phyloP scores from a whole-genome alignment of 2,329 filamentous ascomycete species.

The Penicillium sp. region DNA sequence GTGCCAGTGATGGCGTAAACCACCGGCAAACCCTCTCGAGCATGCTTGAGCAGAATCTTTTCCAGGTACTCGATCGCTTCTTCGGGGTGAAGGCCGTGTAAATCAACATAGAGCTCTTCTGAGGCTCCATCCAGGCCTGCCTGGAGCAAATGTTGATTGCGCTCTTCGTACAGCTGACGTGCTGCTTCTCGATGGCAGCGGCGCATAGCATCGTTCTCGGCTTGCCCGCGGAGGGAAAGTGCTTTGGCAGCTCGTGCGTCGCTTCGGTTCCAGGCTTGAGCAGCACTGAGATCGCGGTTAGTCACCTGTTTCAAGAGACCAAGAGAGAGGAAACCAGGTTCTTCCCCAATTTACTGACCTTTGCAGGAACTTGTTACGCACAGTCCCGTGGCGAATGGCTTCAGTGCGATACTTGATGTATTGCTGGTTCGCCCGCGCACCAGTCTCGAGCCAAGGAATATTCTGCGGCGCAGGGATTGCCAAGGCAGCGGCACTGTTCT shows the following conservation, averaged over 20 bases:
- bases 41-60: conserved; percentile 81
- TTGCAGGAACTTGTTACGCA: conserved; percentile 95
- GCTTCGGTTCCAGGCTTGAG: conserved; percentile 97
- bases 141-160: conserved; percentile 68
- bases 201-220: conserved; percentile 95
- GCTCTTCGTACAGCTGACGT: conserved; percentile 86
- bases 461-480: conserved; percentile 86
- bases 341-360: conserved; percentile 58
- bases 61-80: conserved; percentile 95
- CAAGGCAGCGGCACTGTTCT: conserved; percentile 79
- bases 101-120: conserved; percentile 86
- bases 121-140: conserved; percentile 47
- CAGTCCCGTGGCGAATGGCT: conserved; percentile 93
- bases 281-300: conserved; percentile 62
- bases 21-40: conserved; percentile 66
- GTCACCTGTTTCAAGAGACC: background rate
- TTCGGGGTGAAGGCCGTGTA: conserved; percentile 97
- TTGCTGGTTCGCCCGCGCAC: conserved; percentile 83
- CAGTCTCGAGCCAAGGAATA: conserved; percentile 95
- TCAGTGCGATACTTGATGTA: conserved; percentile 95
- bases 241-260: conserved; percentile 95
- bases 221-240: conserved; percentile 88
- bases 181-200: conserved; percentile 96
- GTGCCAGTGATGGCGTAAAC: conserved; percentile 97
- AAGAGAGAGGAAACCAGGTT: background rate